These are phyloP conservation scores for Jamesozyma rosinii DNA, from an alignment of 805 yeast genomes.

Conservation along the genomic window DNA sequence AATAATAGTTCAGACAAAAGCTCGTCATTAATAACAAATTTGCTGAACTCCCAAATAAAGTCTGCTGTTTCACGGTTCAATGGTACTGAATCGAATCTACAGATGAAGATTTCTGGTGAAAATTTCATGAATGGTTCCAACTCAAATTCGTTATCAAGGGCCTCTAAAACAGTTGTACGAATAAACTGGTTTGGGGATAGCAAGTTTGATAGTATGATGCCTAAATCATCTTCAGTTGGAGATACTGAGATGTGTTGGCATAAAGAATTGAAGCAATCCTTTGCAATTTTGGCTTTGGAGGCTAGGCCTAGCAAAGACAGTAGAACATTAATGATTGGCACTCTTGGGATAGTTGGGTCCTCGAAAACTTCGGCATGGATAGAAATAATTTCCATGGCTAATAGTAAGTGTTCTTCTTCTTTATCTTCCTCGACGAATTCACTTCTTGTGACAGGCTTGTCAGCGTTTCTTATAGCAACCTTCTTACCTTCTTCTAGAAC, in stretches of 20 bases:
- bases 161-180: slow-evolving; percentile 71
- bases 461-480: slow-evolving; percentile 44
- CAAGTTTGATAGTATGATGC: slow-evolving; percentile 45
- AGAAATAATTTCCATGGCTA: slow-evolving; percentile 67
- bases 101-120: slow-evolving; percentile 68
- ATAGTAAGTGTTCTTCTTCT: slow-evolving; percentile 77
- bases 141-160: slow-evolving; percentile 72
- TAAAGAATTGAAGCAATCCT: slow-evolving; percentile 71
- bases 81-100: slow-evolving; percentile 64
- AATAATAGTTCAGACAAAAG: slow-evolving; percentile 39
- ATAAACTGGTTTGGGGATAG: slow-evolving; percentile 62
- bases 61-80: slow-evolving; percentile 54
- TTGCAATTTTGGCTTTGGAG: slow-evolving; percentile 68
- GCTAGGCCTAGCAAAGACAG: slow-evolving; percentile 63
- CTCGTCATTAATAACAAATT: slow-evolving; percentile 31
- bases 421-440: slow-evolving; percentile 75
- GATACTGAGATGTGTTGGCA: slow-evolving; percentile 68
- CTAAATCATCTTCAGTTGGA: slow-evolving; percentile 47
- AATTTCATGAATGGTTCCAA: slow-evolving; percentile 35
- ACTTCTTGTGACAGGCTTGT: slow-evolving; percentile 43
- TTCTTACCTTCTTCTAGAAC: slow-evolving; percentile 59
- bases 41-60: slow-evolving; percentile 80
- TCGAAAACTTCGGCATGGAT: slow-evolving; percentile 61
- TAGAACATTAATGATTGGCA: slow-evolving; percentile 50
- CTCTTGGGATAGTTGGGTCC: slow-evolving; percentile 60